Evolutionary conservation across 306 rosid genomes (phyloP), one percentile per base, ranked within the genome.

Genomic region (Vicia sativa): DNA sequence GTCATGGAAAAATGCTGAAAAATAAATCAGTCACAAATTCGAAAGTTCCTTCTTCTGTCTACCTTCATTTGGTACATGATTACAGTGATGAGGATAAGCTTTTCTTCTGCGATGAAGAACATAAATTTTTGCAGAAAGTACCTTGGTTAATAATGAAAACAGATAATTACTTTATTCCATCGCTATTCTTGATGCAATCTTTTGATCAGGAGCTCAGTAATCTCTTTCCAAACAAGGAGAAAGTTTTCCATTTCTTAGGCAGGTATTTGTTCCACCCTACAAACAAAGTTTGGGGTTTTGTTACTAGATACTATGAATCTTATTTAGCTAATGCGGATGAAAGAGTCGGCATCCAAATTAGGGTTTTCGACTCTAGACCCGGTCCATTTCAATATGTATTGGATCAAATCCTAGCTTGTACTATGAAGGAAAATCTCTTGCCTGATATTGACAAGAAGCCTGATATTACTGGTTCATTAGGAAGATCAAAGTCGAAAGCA

Each of bases 121-220:
- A 86, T 29, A 43, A 9, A 5, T 60, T 64, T 77, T 57, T 65
- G 56, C 19, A 73, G 64, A 79, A 73, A 46, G 70, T 81, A 3
- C 92, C 92, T 0, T 86, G 87, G 92, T 79, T 89, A 72, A 64
- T 82, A n/a, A 14, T 89, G 84, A 89, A 72, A 83, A 74, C 96
- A 9, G 84, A 89, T 65, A 80, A 78, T 72, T 89, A 89, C 79
- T 82, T 89, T 74, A 54, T 81, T 18, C 96, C 96, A 5, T 84
- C 92, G 8, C 82, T 89, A 14, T 89, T 84, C 88, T 79, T 86
- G 78, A 77, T 83, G 45, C 84, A 92, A 10, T 79, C 90, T 60
- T 89, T 86, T 52, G 87, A 84, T 80, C 83, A 77, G 59, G 87
- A 82, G 73, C 77, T 89, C 50, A 71, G 26, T 25, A 72, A 46